Base-by-base conservation (phyloP, 352 stramenopile species). In the Globisporangium cederbergense region DNA sequence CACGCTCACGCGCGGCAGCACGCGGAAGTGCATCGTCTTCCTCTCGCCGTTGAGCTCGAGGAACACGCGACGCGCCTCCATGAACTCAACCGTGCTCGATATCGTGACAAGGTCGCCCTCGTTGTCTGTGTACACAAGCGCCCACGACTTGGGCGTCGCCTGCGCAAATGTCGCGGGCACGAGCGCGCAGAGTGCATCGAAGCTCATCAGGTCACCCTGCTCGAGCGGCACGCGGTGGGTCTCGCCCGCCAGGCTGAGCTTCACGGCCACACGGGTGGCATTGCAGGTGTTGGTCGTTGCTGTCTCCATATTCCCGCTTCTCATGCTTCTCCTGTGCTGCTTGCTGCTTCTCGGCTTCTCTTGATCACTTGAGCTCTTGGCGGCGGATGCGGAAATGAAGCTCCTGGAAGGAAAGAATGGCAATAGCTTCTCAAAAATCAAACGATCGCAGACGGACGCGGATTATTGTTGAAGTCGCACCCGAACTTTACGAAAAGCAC, bases 101-200 rank as follows among this genome's bases (percentile, higher is more conserved):
- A 91, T 65, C 11, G 81, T 91, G 36, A 93, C 72, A 36, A 86
- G 66, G 56, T 93, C 83, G 42, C 79, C 74, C 51, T 93, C 83
- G 18, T 90, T 74, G 64, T 93, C 83, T 45, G 74, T 76, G 74
- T 91, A 93, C 54, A 90, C 65, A 25, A 93, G 67, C 57, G 73
- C 72, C 72, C 74, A 91, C 42, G 53, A n/a, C 40, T 50, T 36
- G 9, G 72, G 62, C 9, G 76, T 53, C 13, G 60, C 57, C n/a
- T 72, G 60, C 8, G 55, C 62, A 59, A 88, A 88, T 42, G 59
- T 63, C 47, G 77, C 70, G 28, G 69, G 22, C 25, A 83, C 78
- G 47, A 78, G 80, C 49, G 52, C 56, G n/a, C 70, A 49, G 36
- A 91, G 65, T 32, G 73, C 43, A 14, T 81, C 72, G 69, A 83